These are phyloP conservation scores for Alternaria brassicae DNA, from an alignment of 2,329 filamentous ascomycete genomes.

Conservation along the genomic window DNA sequence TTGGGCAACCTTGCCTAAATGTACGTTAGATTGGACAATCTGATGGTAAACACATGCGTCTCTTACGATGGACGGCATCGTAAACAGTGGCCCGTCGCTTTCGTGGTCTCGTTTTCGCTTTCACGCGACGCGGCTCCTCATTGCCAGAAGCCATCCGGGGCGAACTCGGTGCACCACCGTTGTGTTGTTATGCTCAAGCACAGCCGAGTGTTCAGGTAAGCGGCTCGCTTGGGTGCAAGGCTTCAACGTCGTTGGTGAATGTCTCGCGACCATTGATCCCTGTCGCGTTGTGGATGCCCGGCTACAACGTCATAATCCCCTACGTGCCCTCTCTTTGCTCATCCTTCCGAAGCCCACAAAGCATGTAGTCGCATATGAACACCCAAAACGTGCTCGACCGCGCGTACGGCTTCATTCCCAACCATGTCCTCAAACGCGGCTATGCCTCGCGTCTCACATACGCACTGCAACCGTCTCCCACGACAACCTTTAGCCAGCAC, in stretches of 20 bases:
- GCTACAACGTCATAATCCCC: conserved; percentile 27
- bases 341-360: conserved; percentile 26
- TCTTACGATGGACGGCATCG: conserved; percentile 73
- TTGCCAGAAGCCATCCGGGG: neutral
- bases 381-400: conserved; percentile 73
- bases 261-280: conserved; percentile 5
- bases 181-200: neutral
- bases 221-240: conserved; percentile 4
- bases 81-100: conserved; percentile 66
- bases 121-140: neutral
- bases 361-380: conserved; percentile 50
- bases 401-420: conserved; percentile 68
- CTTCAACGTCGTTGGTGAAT: conserved; percentile 13
- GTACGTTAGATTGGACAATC: neutral
- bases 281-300: neutral
- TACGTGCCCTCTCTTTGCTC: neutral
- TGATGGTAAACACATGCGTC: neutral
- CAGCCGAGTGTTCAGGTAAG: neutral
- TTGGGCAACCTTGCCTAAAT: conserved; percentile 22
- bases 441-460: conserved; percentile 71
- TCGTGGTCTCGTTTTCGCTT: neutral
- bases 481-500: conserved; percentile 74
- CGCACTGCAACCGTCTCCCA: conserved; percentile 68
- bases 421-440: conserved; percentile 69
- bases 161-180: conserved; percentile 11